Evolutionary conservation across 2,329 filamentous ascomycete genomes (phyloP), one percentile per base, ranked within the genome.

Genomic region (Graphilbum fragrans): DNA sequence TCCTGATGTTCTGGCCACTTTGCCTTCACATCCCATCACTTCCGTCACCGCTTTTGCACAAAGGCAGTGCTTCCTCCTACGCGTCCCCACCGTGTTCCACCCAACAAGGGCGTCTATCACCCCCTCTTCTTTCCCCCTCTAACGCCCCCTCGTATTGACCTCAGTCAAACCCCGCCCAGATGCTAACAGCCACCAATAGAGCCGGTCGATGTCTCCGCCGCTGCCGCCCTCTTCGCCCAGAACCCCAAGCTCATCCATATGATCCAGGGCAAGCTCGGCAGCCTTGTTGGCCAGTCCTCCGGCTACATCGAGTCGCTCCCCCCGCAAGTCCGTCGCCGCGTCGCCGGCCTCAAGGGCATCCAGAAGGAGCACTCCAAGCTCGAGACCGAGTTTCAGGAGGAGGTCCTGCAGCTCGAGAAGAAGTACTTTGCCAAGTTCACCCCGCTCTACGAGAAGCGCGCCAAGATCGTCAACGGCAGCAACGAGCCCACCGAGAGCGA

Each of bases 361-460:
- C 92, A 98, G 68, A 95, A 95, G 67, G 88, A 96, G 56, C 92
- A 98, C 69, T 86, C 90, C 47, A 95, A 96, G 70, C 81, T 98
- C 54, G 93, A 98, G 72, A 86, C 87, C 41, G 82, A 95, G 66
- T 96, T 98, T 66, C 93, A 98, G 64, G 88, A 96, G 65, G 93
- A 96, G 68, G 88, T 98, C 47, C 76, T 98, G 45, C 82, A 95
- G 64, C 77, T 98, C 22, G 92, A 98, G 75, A 98, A 98, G 78
- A 95, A 95, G 70, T 98, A 94, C 67, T 96, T 96, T 56, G 86
- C 85, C 67, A 96, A 96, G 69, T 98, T 95, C 69, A 94, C 86
- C 41, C 92, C 92, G 46, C 77, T 98, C 38, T 98, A 98, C 68
- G 71, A 95, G 73, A 92, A 92, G 74, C 88, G 92, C 63, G 77